Conservation (phyloP, 306 rosid species). For the Sicyos edulis region DNA sequence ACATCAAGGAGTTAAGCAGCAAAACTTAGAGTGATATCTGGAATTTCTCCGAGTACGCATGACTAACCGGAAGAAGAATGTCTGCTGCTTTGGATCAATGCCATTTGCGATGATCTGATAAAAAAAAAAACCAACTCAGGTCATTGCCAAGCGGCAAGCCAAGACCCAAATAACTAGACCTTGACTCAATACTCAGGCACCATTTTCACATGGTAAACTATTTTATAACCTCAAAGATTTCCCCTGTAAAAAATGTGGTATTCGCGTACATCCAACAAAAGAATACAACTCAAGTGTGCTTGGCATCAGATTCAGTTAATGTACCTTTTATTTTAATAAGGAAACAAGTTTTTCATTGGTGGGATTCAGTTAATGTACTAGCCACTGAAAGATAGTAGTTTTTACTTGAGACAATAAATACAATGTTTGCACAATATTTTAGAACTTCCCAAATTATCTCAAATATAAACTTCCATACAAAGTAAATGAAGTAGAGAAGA, state of each 20-base stretch:
- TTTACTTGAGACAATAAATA: neutral
- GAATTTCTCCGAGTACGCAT: neutral
- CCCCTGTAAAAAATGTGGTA: neutral
- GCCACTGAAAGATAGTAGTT: constrained; percentile 7
- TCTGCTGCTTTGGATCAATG: constrained; percentile 56
- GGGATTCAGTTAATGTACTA: neutral
- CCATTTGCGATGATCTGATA: constrained; percentile 43
- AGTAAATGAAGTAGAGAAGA: neutral
- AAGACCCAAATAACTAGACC: constrained; percentile 2
- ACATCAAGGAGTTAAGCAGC: constrained; percentile 5
- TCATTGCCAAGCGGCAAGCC: constrained; percentile 1
- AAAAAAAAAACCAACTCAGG: neutral
- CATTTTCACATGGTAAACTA: neutral
- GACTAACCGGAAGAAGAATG: constrained; percentile 52
- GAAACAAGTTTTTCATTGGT: neutral
- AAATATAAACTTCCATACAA: neutral
- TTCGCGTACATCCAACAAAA: neutral
- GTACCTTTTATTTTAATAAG: neutral
- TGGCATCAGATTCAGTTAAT: constrained; percentile 6
- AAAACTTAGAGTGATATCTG: neutral
- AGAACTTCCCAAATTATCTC: neutral
- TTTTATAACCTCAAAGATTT: neutral
- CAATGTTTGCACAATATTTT: neutral
- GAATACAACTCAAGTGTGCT: neutral
- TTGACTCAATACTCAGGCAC: neutral